phyloP scores from a whole-genome alignment of 75 land plant species.

The Picea sitchensis region DNA sequence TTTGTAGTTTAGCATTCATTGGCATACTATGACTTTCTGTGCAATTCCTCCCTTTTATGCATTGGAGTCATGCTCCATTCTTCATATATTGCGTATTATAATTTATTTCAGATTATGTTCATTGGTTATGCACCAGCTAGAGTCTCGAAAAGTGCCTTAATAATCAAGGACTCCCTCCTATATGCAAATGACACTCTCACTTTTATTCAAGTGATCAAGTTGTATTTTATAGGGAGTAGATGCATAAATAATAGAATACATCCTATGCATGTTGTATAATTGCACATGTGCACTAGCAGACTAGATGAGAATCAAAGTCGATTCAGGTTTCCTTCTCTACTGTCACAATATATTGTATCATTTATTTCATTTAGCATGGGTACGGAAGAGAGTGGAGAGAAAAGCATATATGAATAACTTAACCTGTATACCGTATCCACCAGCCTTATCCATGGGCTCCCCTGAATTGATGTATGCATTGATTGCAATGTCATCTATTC shows the following conservation, averaged over 20 bases:
- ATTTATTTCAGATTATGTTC: not conserved
- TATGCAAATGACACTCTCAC: not conserved
- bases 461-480: conserved; percentile 42
- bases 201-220: not conserved
- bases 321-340: not conserved
- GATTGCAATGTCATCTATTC: conserved; percentile 40
- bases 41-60: not conserved
- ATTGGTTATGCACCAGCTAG: not conserved
- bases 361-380: not conserved
- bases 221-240: not conserved
- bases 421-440: conserved; percentile 58
- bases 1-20: not conserved
- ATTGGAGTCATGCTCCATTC: not conserved
- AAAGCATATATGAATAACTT: not conserved
- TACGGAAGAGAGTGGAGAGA: not conserved
- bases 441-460: conserved; percentile 64
- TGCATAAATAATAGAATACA: not conserved
- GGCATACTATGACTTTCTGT: not conserved
- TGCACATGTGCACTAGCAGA: not conserved
- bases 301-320: not conserved
- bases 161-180: not conserved
- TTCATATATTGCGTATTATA: not conserved
- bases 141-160: not conserved
- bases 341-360: not conserved
- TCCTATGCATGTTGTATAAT: not conserved